Conservation (phyloP, 345 rosid species). For the Erysimum cheiranthoides region DNA sequence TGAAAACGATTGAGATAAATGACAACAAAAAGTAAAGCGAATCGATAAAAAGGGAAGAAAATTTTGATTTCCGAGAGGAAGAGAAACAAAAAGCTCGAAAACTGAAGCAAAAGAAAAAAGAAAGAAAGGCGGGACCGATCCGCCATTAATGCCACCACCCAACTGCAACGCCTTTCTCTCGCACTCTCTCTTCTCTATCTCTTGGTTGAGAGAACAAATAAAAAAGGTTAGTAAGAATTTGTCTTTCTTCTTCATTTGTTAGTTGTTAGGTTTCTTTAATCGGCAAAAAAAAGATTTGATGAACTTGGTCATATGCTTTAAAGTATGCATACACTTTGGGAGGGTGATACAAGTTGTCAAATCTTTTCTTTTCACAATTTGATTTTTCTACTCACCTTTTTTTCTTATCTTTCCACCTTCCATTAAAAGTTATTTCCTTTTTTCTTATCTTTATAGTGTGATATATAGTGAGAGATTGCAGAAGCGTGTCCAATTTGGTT, state of each 20-base stretch:
- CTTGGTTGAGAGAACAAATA: conserved; percentile 20
- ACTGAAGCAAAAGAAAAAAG: not conserved
- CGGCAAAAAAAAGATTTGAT: conserved; percentile 5
- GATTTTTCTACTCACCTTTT: conserved; percentile 44
- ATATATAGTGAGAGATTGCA: conserved; percentile 47
- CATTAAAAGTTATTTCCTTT: conserved; percentile 30
- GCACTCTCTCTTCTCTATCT: not conserved
- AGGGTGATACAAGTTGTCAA: not conserved
- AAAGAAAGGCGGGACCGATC: conserved; percentile 40
- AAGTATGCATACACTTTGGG: not conserved
- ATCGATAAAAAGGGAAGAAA: not conserved
- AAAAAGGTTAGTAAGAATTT: conserved; percentile 37
- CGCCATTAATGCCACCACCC: conserved; percentile 43
- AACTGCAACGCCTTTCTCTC: conserved; percentile 15
- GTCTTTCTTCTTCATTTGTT: conserved; percentile 30
- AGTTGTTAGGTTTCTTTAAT: conserved; percentile 30
- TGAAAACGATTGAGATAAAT: conserved; percentile 9
- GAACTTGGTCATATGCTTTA: conserved; percentile 22
- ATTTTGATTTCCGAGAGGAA: conserved; percentile 13
- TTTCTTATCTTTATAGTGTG: conserved; percentile 43
- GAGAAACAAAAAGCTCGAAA: conserved; percentile 8
- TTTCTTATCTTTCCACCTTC: conserved; percentile 30
- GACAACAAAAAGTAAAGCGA: not conserved
- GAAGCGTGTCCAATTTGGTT: conserved; percentile 34
- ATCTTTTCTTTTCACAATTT: conserved; percentile 39